These are phyloP conservation scores for Cutaneotrichosporon cavernicola DNA, from an alignment of 1,284 basidiomycete genomes.

Conservation along the genomic window DNA sequence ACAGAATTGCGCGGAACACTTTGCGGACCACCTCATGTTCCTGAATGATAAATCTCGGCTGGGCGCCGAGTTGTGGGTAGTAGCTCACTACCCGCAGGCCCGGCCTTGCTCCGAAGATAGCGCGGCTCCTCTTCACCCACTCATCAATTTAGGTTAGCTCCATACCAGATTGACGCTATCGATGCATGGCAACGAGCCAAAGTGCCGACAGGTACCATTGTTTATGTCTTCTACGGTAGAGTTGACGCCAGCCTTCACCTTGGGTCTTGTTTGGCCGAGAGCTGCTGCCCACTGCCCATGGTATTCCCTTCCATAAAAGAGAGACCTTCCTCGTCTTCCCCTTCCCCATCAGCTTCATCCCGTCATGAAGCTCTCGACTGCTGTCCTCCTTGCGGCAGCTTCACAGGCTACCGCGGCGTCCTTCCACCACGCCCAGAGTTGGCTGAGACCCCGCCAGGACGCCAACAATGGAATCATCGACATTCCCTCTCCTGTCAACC, in stretches of 20 bases:
- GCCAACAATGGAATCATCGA: conserved; percentile 22
- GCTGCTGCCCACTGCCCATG: too few species aligned
- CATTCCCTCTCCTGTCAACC: conserved; percentile 31
- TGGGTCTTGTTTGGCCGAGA: too few species aligned
- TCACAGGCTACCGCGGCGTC: not conserved
- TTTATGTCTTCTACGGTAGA: not conserved
- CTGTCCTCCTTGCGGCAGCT: not conserved
- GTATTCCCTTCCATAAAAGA: not conserved
- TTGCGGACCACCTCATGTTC: not conserved
- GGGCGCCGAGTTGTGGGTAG: not conserved
- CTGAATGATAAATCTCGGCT: not conserved
- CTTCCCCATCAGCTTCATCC: not conserved
- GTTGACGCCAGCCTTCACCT: not conserved
- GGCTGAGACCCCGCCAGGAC: not conserved
- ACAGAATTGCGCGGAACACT: not conserved
- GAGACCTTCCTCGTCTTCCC: not conserved
- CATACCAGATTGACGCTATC: not conserved
- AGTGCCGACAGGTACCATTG: not conserved
- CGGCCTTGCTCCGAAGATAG: not conserved
- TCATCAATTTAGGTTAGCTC: not conserved
- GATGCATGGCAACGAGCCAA: not conserved
- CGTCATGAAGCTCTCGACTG: not conserved
- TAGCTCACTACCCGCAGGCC: not conserved
- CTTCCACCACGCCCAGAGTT: not conserved
- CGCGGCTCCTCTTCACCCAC: too few species aligned